Conservation (phyloP, 2,329 filamentous ascomycete species). For the Aspergillus novofumigatus region DNA sequence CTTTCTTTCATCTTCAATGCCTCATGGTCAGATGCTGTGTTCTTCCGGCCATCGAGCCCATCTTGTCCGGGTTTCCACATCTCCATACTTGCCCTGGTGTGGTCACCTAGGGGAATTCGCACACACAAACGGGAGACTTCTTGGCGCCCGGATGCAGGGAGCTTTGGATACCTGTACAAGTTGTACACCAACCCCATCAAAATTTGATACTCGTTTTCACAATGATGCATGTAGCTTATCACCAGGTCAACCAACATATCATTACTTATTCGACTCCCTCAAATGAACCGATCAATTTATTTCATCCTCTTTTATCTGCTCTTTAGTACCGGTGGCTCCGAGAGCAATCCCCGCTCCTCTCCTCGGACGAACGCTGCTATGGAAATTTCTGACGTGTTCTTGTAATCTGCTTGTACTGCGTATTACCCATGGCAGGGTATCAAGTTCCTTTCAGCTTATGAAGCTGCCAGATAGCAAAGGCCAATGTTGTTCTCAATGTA, state of each 20-base stretch:
- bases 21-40: not conserved
- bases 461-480: not conserved
- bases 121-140: slow-evolving; percentile 20
- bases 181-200: not conserved
- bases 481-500: not conserved
- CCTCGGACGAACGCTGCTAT: slow-evolving; percentile 8
- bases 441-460: not conserved
- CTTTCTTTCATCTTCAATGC: not conserved
- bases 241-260: not conserved
- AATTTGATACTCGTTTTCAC: not conserved
- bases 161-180: slow-evolving; percentile 1
- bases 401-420: slow-evolving; percentile 3
- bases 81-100: slow-evolving; percentile 9
- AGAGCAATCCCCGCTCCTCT: not conserved
- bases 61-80: not conserved
- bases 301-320: not conserved
- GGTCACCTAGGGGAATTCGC: slow-evolving; percentile 18
- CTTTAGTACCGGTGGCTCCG: not conserved
- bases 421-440: not conserved
- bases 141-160: slow-evolving; percentile 22
- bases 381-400: slow-evolving; percentile 10
- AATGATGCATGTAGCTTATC: not conserved
- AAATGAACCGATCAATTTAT: not conserved
- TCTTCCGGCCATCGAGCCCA: not conserved
- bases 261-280: not conserved